Evolutionary conservation across 352 stramenopile species (phyloP), one percentile per base, ranked within the genome.

Genomic region (Phytophthora pini): DNA sequence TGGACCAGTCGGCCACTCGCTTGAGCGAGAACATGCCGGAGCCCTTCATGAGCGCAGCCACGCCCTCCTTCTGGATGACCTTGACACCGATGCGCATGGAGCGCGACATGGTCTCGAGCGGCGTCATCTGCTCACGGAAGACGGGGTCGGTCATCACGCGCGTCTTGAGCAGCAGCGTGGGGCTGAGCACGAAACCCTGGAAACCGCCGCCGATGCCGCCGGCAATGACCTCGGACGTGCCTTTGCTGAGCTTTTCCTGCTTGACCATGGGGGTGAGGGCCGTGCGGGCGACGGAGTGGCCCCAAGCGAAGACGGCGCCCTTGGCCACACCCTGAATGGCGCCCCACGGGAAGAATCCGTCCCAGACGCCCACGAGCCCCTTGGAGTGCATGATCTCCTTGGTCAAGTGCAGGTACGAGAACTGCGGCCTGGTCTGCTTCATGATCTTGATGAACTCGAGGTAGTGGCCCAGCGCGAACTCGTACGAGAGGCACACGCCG

Each of bases 401-500:
- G 45, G 87, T 83, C 52, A 98, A 74, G 20, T 82, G 60, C 27
- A 76, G 46, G 68, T 98, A 98, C 49, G 88, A 92, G 60, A 90
- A 76, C 43, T 77, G 66, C 8, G 86, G 90, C 43, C 85, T 81
- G 48, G 88, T 96, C 75, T 97, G 89, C 78, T 97, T 97, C 74
- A 94, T 90, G 79, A 98, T 96, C 77, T 98, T 98, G 61, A 97
- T 79, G 77, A 98, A 98, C 71, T 98, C 94, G 27, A 98, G 70
- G 73, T 91, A 94, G 79, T 98, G 93, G 32, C 93, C 93, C 12
- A 93, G 57, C 22, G 83, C 83, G 46, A 93, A 77, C 78, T 98
- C 94, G 70, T 96, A 98, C 17, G 82, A 67, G 59, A 97, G 73
- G 39, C 90, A 93, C 13, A 98, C 91, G 24, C 81, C 78, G 15